Percentiles rank a stretch among this genome's conserved stretches.
Conservation (phyloP, 192 early-diverging fungal genomes). For the Rhizoclosmatium globosum region DNA sequence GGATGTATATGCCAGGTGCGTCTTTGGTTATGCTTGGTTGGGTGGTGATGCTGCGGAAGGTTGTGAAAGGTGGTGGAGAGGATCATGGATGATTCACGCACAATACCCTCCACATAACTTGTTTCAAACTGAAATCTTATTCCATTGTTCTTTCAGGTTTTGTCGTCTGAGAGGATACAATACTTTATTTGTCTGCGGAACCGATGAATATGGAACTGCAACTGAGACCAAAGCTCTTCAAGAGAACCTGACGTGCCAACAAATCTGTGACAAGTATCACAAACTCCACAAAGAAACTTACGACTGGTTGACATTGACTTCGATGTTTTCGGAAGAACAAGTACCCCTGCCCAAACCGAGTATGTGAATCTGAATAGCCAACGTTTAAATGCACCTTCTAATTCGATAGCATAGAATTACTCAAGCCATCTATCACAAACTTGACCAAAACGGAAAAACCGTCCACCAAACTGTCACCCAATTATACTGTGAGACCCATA, state of each 20-base stretch:
- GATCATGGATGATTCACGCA: neutral
- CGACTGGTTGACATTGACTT: constrained; percentile 96
- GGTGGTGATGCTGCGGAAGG: neutral
- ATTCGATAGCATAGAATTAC: constrained; percentile 61
- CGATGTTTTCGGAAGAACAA: constrained; percentile 95
- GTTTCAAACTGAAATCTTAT: constrained; percentile 11
- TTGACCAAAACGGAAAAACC: constrained; percentile 75
- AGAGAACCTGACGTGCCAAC: constrained; percentile 88
- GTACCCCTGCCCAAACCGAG: constrained; percentile 88
- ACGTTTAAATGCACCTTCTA: neutral
- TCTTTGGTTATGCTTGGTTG: neutral
- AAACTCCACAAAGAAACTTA: constrained; percentile 86
- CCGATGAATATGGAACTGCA: constrained; percentile 99
- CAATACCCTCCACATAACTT: neutral
- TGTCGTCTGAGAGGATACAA: constrained; percentile 90
- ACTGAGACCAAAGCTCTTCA: constrained; percentile 98
- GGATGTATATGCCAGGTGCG: constrained; percentile 90
- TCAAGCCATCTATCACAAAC: constrained; percentile 86
- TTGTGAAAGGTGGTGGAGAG: neutral
- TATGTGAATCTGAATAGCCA: constrained; percentile 18
- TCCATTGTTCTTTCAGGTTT: constrained; percentile 61
- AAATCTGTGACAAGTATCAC: constrained; percentile 97
- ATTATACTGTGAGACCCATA: constrained; percentile 89
- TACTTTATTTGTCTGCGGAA: constrained; percentile 93
- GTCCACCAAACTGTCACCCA: constrained; percentile 83